These are phyloP conservation scores for Metschnikowia peoriensis DNA, from an alignment of 805 yeast genomes.

Conservation along the genomic window DNA sequence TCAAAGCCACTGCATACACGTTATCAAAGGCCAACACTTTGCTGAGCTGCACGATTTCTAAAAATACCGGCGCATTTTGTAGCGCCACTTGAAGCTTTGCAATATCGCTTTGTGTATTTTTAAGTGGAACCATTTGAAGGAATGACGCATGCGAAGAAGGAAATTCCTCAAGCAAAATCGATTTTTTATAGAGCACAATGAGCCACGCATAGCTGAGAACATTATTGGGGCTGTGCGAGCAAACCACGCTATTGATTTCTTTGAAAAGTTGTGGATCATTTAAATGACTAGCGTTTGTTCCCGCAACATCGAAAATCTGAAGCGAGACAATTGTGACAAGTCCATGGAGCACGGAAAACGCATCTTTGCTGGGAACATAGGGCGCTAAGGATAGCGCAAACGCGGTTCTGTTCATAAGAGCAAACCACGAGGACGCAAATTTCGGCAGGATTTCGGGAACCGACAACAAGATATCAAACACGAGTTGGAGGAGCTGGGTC, in stretches of 20 bases:
- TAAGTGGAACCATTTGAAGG: conserved; percentile 18
- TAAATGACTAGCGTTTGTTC: conserved; percentile 28
- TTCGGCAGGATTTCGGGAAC: conserved; percentile 30
- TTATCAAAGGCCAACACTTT: conserved; percentile 47
- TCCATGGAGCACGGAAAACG: conserved; percentile 39
- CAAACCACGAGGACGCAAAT: conserved; percentile 52
- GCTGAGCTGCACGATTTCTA: conserved; percentile 41
- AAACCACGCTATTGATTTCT: conserved; percentile 40
- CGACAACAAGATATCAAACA: conserved; percentile 40
- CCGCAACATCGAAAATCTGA: conserved; percentile 53
- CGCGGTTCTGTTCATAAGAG: conserved; percentile 39
- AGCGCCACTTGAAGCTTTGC: conserved; percentile 4
- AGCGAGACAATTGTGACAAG: conserved; percentile 50
- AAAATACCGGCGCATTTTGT: conserved; percentile 38
- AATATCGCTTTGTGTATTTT: conserved; percentile 3
- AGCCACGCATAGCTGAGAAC: conserved; percentile 67
- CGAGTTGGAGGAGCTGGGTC: conserved; percentile 35
- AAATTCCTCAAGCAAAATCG: conserved; percentile 41
- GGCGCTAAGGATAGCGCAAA: conserved; percentile 28
- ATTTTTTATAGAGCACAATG: conserved; percentile 53
- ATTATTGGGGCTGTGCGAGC: conserved; percentile 37
- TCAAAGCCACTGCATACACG: conserved; percentile 49
- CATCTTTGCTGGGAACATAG: conserved; percentile 24
- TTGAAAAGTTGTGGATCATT: conserved; percentile 36
- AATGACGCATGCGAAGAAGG: conserved; percentile 21